A percentile compares a stretch with the other conserved stretches of the same genome.
Evolutionary conservation across 345 rosid species (phyloP).

Genomic region (Physaria fendleri): DNA sequence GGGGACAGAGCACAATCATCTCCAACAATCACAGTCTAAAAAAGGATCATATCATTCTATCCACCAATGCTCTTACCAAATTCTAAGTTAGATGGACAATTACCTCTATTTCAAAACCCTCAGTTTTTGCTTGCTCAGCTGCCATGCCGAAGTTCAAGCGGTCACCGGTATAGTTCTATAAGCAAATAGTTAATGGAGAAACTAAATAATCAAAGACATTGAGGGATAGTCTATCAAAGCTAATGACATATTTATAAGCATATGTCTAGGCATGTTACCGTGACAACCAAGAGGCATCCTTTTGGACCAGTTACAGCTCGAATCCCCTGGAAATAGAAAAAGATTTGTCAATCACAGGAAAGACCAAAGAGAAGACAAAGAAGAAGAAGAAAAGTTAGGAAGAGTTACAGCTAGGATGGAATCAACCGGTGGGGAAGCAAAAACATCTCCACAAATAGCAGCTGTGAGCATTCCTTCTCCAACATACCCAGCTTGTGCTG

Average conservation of each 20-base stretch:
- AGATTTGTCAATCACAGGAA: constrained; percentile 2
- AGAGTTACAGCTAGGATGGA: constrained; percentile 64
- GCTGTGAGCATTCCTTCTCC: constrained; percentile 97
- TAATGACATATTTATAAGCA: neutral
- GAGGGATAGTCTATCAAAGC: neutral
- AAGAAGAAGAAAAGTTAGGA: neutral
- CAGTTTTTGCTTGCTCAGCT: constrained; percentile 91
- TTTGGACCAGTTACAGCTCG: constrained; percentile 91
- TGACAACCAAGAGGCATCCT: constrained; percentile 89
- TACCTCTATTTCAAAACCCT: constrained; percentile 84
- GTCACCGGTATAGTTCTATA: constrained; percentile 87
- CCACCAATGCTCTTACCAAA: neutral
- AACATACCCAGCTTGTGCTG: constrained; percentile 89
- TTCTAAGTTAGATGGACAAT: neutral
- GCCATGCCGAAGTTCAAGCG: constrained; percentile 90
- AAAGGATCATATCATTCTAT: neutral
- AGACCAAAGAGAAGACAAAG: neutral
- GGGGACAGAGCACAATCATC: constrained; percentile 98
- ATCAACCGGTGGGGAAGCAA: constrained; percentile 83
- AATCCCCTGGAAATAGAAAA: constrained; percentile 53
- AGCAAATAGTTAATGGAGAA: constrained; percentile 1
- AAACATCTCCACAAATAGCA: constrained; percentile 85
- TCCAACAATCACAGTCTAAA: constrained; percentile 88
- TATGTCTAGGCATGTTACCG: constrained; percentile 35
- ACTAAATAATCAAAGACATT: neutral